Evolutionary conservation across 2,329 filamentous ascomycete genomes (phyloP), one percentile per base, ranked within the genome.

Genomic region (Huntiella omanensis): DNA sequence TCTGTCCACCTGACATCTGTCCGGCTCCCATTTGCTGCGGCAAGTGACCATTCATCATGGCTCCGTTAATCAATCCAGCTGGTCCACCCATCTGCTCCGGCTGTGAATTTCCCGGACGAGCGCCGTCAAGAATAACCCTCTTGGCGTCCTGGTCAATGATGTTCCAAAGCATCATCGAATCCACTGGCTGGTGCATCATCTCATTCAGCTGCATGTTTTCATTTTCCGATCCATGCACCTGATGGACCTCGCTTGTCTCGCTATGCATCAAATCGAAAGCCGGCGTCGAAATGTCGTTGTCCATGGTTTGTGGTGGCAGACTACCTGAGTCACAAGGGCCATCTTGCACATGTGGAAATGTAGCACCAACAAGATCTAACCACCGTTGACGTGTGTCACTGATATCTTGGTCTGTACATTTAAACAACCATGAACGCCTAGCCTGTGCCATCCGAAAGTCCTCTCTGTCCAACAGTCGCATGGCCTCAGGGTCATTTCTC

Each of bases 401-500:
- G 51, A 69, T 60, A 12, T 60, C 60, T 35, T 59, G 60, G 40
- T 70, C 68, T 15, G 67, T 58, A 2, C 64, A 67, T 37, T 49
- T 46, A 0, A 68, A 65, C 3, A 41, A 13, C 40, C 40, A 41
- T 13, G 17, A 19, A 7, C 13, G 17, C 15, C 40, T 22, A 32
- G 13, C 22, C 11, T 17, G 8, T 6, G 40, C 40, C 17, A 19
- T 69, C 58, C 6, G 65, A 63, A 2, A 64, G 64, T 44, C 74
- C 69, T n/a, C 62, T 64, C 22, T 66, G 64, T 0, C 63, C 58
- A 1, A 63, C 55, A 11, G 63, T 64, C 50, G 61, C 60, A 4
- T 64, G 51, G 74, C 70, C 4, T 66, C 62, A 13, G 63, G 56
- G 49, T 75, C 71, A 2, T 75, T 57, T 19, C 64, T 63, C 15